Conservation (phyloP, 2,329 filamentous ascomycete species). For the Cladophialophora psammophila region DNA sequence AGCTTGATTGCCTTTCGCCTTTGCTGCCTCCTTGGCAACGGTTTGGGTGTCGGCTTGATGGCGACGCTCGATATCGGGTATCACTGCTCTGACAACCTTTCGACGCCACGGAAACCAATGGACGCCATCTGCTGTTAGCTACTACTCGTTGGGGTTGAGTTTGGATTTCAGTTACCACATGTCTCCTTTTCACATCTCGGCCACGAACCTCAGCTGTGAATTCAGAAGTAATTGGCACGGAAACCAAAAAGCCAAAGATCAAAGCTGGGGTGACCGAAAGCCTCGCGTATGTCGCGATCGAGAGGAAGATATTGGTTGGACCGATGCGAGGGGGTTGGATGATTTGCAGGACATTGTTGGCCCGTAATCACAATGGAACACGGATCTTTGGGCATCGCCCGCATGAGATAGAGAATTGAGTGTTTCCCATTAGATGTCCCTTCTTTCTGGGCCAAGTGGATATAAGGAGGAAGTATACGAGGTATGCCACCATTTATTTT, state of each 20-base stretch:
- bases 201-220: conserved; percentile 3
- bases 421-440: not conserved
- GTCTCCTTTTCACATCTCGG: conserved; percentile 14
- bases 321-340: conserved; percentile 45
- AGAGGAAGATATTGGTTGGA: conserved; percentile 44
- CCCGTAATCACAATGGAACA: conserved; percentile 24
- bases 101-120: conserved; percentile 20
- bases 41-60: conserved; percentile 23
- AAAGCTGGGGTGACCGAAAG: conserved; percentile 14
- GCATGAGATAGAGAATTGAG: not conserved
- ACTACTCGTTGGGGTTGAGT: not conserved
- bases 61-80: conserved; percentile 19
- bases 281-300: conserved; percentile 46
- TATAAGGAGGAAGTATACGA: no score
- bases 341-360: conserved; percentile 47
- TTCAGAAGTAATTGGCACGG: conserved; percentile 12
- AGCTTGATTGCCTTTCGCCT: conserved; percentile 14
- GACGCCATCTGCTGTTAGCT: conserved; percentile 13
- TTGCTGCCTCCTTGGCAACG: conserved; percentile 13
- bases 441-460: no score
- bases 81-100: conserved; percentile 18
- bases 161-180: conserved; percentile 16
- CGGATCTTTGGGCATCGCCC: not conserved
- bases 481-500: no score
- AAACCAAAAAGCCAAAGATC: conserved; percentile 21